Conservation (phyloP, 2,329 filamentous ascomycete genomes). For the Trichoderma polysporum region DNA sequence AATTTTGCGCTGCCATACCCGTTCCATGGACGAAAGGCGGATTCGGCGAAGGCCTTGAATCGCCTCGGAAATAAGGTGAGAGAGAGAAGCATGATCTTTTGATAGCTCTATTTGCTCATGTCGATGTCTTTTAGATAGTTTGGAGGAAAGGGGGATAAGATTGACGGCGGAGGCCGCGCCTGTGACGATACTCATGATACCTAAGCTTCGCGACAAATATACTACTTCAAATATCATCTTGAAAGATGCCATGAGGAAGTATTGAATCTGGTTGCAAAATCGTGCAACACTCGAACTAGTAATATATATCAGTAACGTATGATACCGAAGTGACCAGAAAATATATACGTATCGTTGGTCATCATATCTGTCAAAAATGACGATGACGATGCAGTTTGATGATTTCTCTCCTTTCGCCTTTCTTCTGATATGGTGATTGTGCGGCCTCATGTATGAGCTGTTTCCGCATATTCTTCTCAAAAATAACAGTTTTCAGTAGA, state of each 20-base stretch:
- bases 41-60: conserved; percentile 20
- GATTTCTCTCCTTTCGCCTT: neutral
- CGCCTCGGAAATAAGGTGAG: conserved; percentile 12
- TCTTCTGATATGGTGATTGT: neutral
- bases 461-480: conserved; percentile 15
- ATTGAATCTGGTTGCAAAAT: conserved; percentile 3
- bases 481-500: conserved; percentile 14
- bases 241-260: conserved; percentile 11
- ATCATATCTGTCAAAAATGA: neutral
- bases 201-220: conserved; percentile 17
- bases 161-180: conserved; percentile 6
- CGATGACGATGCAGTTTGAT: neutral
- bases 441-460: neutral
- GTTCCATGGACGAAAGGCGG: conserved; percentile 20
- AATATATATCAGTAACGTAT: neutral
- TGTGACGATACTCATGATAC: conserved; percentile 11
- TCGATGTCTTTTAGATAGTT: conserved; percentile 10
- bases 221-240: conserved; percentile 18
- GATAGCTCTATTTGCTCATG: neutral
- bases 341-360: neutral
- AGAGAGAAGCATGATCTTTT: conserved; percentile 1
- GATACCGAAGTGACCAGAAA: neutral
- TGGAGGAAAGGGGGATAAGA: conserved; percentile 16
- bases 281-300: neutral
- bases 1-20: conserved; percentile 4